Percentiles rank a stretch among this genome's conserved stretches.
Evolutionary conservation across 352 stramenopile species (phyloP).

Genomic region (Phytopythium aichiense): DNA sequence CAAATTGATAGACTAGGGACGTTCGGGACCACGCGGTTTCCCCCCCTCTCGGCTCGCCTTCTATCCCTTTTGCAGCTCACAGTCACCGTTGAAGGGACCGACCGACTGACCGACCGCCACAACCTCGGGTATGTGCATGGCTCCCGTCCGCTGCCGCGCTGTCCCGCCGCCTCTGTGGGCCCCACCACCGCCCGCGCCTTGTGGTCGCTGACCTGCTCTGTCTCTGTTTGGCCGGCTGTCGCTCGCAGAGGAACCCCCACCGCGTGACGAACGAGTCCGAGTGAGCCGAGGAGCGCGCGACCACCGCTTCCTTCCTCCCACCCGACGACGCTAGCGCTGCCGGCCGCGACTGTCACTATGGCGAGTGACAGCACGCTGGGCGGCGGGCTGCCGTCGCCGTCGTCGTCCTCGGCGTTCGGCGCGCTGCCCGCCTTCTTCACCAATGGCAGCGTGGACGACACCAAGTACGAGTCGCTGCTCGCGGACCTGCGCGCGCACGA

Average conservation of each 20-base stretch:
- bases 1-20: not conserved
- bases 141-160: too few species aligned
- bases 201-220: not conserved
- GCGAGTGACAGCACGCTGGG: conserved; percentile 41
- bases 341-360: conserved; percentile 17
- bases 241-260: not conserved
- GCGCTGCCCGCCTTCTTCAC: conserved; percentile 74
- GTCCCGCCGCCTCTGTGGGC: not conserved
- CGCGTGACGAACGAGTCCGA: not conserved
- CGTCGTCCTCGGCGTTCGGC: conserved; percentile 27
- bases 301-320: not conserved
- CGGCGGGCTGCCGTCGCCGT: conserved; percentile 5
- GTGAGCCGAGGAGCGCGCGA: not conserved
- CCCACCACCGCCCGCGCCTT: not conserved
- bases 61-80: not conserved
- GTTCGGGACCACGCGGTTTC: conserved; percentile 3
- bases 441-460: conserved; percentile 75
- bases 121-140: not conserved
- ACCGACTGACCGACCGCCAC: not conserved
- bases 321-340: not conserved
- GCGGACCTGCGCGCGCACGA: conserved; percentile 82
- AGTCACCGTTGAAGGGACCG: conserved; percentile 6
- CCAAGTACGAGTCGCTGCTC: conserved; percentile 85
- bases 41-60: not conserved
- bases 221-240: not conserved